Evolutionary conservation across 1,139 yeast genomes (phyloP).

Genomic region (Yamadazyma taylorii): DNA sequence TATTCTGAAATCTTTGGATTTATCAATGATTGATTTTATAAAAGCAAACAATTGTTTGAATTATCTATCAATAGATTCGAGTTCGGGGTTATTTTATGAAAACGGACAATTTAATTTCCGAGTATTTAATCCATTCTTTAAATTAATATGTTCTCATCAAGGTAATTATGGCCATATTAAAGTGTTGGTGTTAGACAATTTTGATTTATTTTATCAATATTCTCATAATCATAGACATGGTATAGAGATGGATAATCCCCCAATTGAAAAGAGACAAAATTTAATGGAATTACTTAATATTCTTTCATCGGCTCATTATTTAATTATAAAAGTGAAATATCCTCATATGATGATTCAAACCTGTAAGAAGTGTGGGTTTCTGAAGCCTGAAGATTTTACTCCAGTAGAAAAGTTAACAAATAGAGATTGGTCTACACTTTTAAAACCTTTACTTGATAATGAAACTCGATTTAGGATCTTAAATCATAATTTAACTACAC

Average conservation of each 20-base stretch:
- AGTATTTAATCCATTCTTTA: conserved; percentile 43
- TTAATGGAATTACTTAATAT: conserved; percentile 29
- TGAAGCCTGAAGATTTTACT: conserved; percentile 14
- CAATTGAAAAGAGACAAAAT: conserved; percentile 21
- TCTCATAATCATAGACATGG: conserved; percentile 14
- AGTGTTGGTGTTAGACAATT: conserved; percentile 29
- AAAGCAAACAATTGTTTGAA: conserved; percentile 27
- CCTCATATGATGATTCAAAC: conserved; percentile 20
- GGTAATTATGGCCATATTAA: conserved; percentile 34
- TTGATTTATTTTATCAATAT: conserved; percentile 31
- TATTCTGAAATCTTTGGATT: conserved; percentile 42
- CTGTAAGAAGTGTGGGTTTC: conserved; percentile 39
- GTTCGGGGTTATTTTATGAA: conserved; percentile 48
- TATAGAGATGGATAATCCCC: too few relatives aligned
- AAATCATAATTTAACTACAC: conserved; percentile 14
- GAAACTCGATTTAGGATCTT: conserved; percentile 20
- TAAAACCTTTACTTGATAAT: conserved; percentile 26
- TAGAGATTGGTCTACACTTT: conserved; percentile 30
- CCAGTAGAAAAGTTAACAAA: conserved; percentile 16
- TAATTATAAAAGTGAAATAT: conserved; percentile 21
- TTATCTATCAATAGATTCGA: conserved; percentile 45
- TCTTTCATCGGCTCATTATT: conserved; percentile 25
- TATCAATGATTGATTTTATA: conserved; percentile 48
- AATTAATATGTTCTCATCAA: conserved; percentile 40
- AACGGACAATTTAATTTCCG: conserved; percentile 30